Base-by-base conservation (phyloP, 2,329 filamentous ascomycete species). In the Cladosporium sp. region DNA sequence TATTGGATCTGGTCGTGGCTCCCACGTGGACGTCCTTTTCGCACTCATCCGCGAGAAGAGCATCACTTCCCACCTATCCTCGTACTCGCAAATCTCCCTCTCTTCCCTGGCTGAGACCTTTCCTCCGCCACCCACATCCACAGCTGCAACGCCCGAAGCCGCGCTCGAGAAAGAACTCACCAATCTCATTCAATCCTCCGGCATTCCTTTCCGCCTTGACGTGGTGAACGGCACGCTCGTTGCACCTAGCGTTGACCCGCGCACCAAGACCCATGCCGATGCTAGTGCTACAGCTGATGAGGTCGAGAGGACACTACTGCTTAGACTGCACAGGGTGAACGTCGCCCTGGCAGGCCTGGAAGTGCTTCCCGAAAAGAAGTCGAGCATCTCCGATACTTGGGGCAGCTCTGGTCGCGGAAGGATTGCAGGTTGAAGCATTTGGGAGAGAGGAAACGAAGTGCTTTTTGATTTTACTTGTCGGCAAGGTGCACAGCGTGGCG, bases 31-130 rank as follows among this genome's bases (percentile, higher is more conserved):
- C 32, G 70, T 73, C 1, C 75, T 98, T 16, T 93, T 91, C 70
- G 74, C 78, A 9, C 73, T 76, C 41, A 90, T 98, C 58, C 83
- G 93, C 52, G 86, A 79, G 62, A 96, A 96, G 72, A 92, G 91
- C 62, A 96, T 98, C 52, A 81, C 91, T 19, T 88, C 95, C 63
- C 97, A 96, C 70, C 86, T 95, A 60, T 78, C 88, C 19, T 91
- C 93, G 0, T 98, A 95, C 68, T 94, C 86, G 36, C 85, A 84
- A 57, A 89, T 96, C 54, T 91, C 86, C 0, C 75, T 97, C 4
- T 78, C 84, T 16, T 89, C 83, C 53, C 81, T 98, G 74, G 82
- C 86, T 7, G 75, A 78, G 30, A 84, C 88, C 2, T 97, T 98
- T 67, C 83, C 82, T 0, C 72, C 76, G 2, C 72, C 80, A 78